Conservation (phyloP, 2,329 filamentous ascomycete genomes). For the Fusarium sp. region DNA sequence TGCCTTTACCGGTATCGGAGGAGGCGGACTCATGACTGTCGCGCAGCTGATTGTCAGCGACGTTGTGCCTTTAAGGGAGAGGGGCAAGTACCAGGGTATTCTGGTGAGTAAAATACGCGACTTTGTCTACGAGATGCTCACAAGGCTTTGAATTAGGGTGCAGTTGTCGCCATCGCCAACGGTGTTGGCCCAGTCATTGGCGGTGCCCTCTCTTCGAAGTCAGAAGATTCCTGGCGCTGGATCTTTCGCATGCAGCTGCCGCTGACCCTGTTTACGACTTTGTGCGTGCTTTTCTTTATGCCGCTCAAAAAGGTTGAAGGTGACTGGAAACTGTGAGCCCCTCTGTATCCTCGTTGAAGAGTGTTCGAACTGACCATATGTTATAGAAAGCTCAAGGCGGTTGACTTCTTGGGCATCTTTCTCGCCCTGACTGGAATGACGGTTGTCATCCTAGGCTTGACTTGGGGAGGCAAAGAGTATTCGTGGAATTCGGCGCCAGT, state of each 20-base stretch:
- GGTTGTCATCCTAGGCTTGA: constrained; percentile 65
- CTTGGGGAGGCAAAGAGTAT: constrained; percentile 74
- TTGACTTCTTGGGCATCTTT: constrained; percentile 66
- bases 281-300: constrained; percentile 69
- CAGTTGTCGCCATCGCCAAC: constrained; percentile 68
- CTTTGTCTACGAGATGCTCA: accelerated
- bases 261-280: constrained; percentile 63
- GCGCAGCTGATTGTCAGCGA: constrained; percentile 80
- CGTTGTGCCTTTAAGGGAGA: constrained; percentile 77
- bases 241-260: constrained; percentile 70
- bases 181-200: constrained; percentile 70
- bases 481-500: constrained; percentile 70
- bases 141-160: constrained; percentile 52
- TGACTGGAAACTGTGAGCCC: constrained; percentile 62
- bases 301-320: constrained; percentile 69
- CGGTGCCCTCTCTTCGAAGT: constrained; percentile 64
- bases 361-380: not conserved
- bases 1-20: constrained; percentile 70
- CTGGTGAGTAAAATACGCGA: constrained; percentile 51
- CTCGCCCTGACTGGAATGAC: constrained; percentile 64
- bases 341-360: accelerated
- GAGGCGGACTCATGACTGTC: constrained; percentile 80
- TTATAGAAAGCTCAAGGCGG: constrained; percentile 62
- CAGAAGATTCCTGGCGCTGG: constrained; percentile 66
- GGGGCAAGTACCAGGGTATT: constrained; percentile 81